Conservation (phyloP, 1,284 basidiomycete genomes). For the Ustilago vetiveriae region DNA sequence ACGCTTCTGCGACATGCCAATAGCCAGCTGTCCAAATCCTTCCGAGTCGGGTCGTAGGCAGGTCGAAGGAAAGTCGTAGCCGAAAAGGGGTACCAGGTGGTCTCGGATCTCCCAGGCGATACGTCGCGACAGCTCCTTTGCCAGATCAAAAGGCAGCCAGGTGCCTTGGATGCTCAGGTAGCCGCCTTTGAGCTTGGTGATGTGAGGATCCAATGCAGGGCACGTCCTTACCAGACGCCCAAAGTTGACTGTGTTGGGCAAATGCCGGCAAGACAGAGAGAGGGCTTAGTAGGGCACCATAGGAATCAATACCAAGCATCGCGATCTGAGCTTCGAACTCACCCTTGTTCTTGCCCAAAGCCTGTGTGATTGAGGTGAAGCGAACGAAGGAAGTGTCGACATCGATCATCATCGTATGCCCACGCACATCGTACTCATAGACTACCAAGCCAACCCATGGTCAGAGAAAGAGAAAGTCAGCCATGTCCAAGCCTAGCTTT, state of each 20-base stretch:
- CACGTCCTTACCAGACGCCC: constrained; percentile 33
- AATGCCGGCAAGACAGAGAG: too few relatives aligned
- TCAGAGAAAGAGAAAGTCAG: background rate
- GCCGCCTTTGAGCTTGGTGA: constrained; percentile 52
- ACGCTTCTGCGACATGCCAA: constrained; percentile 40
- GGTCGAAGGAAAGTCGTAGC: constrained; percentile 39
- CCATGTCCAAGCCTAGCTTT: too few relatives aligned
- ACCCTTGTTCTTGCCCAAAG: constrained; percentile 49
- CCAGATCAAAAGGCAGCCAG: constrained; percentile 49
- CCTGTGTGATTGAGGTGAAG: constrained; percentile 54
- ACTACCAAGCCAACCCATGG: constrained; percentile 14
- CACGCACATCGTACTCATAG: constrained; percentile 46
- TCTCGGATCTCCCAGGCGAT: constrained; percentile 49
- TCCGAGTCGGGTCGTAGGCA: constrained; percentile 47
- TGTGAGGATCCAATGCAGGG: constrained; percentile 40
- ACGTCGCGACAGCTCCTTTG: constrained; percentile 48
- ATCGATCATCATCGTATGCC: constrained; percentile 53
- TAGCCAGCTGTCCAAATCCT: constrained; percentile 47
- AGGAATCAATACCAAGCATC: too few relatives aligned
- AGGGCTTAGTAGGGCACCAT: too few relatives aligned
- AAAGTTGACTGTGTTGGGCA: constrained; percentile 45
- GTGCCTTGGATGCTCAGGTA: constrained; percentile 57
- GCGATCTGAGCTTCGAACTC: too few relatives aligned
- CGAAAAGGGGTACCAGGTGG: constrained; percentile 49
- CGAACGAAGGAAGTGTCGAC: constrained; percentile 47